phyloP scores from a whole-genome alignment of 257 asterid species.

The Petunia axillaris region DNA sequence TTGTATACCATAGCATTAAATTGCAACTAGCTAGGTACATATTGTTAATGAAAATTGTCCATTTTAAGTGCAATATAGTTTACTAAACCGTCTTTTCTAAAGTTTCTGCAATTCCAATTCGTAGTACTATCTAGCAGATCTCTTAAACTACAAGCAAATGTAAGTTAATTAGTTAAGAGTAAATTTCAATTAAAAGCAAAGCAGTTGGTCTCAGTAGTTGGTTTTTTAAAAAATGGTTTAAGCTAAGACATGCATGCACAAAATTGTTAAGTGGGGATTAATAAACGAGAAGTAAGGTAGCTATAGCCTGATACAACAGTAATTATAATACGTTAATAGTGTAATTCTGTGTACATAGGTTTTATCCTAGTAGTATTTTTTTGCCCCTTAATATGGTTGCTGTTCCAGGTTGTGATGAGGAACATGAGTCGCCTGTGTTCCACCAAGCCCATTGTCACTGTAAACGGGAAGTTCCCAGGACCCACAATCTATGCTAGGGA shows the following conservation, averaged over 20 bases:
- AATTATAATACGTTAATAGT: not conserved
- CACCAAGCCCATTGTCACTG: conserved; percentile 68
- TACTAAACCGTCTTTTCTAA: not conserved
- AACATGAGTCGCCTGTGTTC: conserved; percentile 67
- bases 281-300: not conserved
- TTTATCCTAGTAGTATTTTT: not conserved
- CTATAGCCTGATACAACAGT: not conserved
- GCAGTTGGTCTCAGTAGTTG: not conserved
- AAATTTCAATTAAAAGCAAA: not conserved
- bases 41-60: not conserved
- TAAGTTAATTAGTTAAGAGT: not conserved
- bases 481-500: conserved; percentile 89
- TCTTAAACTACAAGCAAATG: too few species aligned
- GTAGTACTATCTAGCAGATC: too few species aligned
- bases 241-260: not conserved
- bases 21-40: not conserved
- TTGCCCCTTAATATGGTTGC: not conserved
- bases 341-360: not conserved
- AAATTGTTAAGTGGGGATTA: not conserved
- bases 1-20: not conserved
- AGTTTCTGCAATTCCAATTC: too few species aligned
- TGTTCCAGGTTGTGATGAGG: conserved; percentile 68
- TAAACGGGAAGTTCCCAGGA: conserved; percentile 81
- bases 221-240: not conserved
- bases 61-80: not conserved